phyloP scores from a whole-genome alignment of 2,329 filamentous ascomycete genomes.

The Phialophora expanda region DNA sequence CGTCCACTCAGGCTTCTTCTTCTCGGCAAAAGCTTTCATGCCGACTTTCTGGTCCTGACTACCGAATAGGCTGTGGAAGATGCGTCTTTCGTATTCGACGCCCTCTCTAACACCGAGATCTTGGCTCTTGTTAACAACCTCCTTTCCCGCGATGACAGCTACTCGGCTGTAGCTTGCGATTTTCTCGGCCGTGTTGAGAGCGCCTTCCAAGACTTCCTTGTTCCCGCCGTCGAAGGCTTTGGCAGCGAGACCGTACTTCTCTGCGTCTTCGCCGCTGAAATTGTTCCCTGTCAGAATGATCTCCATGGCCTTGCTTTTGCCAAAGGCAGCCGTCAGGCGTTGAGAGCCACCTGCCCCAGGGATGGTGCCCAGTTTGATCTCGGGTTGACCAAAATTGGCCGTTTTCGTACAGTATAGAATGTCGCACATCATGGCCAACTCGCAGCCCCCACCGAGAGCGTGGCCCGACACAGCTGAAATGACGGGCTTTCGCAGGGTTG shows the following conservation, averaged over 20 bases:
- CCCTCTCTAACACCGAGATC: slow-evolving; percentile 85
- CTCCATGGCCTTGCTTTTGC: slow-evolving; percentile 89
- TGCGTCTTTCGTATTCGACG: slow-evolving; percentile 88
- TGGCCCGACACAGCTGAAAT: slow-evolving; percentile 94
- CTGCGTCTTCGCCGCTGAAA: slow-evolving; percentile 83
- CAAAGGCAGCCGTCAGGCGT: slow-evolving; percentile 79
- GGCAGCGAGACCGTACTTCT: slow-evolving; percentile 87
- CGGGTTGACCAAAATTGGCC: slow-evolving; percentile 94
- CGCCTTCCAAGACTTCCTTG: slow-evolving; percentile 80
- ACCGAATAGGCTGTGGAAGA: slow-evolving; percentile 93
- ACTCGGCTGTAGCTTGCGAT: slow-evolving; percentile 87
- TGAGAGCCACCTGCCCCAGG: slow-evolving; percentile 92
- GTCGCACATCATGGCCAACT: slow-evolving; percentile 97
- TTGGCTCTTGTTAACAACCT: slow-evolving; percentile 99
- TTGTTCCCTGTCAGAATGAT: slow-evolving; percentile 83
- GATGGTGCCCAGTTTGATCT: slow-evolving; percentile 92
- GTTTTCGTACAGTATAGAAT: slow-evolving; percentile 85
- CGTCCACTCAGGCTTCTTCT: slow-evolving; percentile 90
- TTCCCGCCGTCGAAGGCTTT: slow-evolving; percentile 74
- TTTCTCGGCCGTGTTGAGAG: slow-evolving; percentile 81
- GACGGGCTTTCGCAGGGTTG: slow-evolving; percentile 87
- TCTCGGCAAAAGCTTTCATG: slow-evolving; percentile 93
- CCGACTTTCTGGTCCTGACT: slow-evolving; percentile 97
- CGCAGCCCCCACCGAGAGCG: slow-evolving; percentile 91
- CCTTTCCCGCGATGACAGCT: slow-evolving; percentile 88